Conservation (phyloP, 1,284 basidiomycete species). For the Pseudozyma sp. region DNA sequence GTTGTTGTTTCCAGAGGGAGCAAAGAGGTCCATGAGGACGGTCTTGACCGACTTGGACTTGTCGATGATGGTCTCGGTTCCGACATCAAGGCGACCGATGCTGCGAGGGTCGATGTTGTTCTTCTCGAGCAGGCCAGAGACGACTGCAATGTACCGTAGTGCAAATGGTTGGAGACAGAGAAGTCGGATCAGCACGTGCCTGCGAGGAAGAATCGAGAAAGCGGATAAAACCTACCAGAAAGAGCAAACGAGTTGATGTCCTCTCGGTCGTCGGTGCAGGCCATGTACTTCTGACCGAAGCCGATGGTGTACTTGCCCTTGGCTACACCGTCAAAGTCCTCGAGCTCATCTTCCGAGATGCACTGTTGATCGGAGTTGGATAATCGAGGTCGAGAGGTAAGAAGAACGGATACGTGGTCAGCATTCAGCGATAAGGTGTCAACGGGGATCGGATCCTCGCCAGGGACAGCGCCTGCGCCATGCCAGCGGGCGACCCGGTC, state of each 20-base stretch:
- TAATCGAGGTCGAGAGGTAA: neutral
- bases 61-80: conserved; percentile 99
- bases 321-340: conserved; percentile 93
- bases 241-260: conserved; percentile 98
- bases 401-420: too few species aligned
- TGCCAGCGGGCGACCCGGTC: neutral
- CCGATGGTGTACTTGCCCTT: conserved; percentile 99
- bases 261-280: conserved; percentile 91
- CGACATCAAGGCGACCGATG: conserved; percentile 96
- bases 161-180: neutral
- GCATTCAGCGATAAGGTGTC: too few species aligned
- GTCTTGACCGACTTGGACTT: conserved; percentile 99
- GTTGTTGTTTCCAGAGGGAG: conserved; percentile 89
- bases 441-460: too few species aligned
- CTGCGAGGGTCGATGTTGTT: conserved; percentile 95
- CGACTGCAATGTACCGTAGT: conserved; percentile 56
- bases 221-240: conserved; percentile 76
- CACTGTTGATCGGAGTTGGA: conserved; percentile 37
- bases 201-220: neutral
- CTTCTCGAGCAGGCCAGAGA: conserved; percentile 85
- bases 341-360: conserved; percentile 71
- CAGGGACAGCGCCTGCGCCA: neutral
- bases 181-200: neutral
- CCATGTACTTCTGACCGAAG: conserved; percentile 97
- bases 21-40: conserved; percentile 97